These are phyloP conservation scores for Fusarium concolor DNA, from an alignment of 2,329 filamentous ascomycete genomes.

Conservation along the genomic window DNA sequence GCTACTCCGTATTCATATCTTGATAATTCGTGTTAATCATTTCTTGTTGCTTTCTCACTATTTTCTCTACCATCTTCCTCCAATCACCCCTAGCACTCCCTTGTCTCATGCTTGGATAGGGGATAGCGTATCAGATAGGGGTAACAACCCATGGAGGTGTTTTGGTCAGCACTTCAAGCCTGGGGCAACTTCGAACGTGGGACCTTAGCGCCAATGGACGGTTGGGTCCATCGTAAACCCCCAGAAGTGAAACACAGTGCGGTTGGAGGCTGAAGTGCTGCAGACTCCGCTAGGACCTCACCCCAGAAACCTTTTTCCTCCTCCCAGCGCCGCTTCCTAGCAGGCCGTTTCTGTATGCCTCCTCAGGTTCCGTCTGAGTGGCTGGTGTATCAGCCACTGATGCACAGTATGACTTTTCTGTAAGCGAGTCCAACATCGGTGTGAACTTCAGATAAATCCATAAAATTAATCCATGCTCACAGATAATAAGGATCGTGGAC, in stretches of 20 bases:
- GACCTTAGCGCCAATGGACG: conserved; percentile 29
- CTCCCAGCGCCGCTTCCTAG: conserved; percentile 9
- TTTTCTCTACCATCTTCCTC: conserved; percentile 15
- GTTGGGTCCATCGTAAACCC: conserved; percentile 17
- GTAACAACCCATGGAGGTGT: conserved; percentile 37
- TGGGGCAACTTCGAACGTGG: conserved; percentile 8
- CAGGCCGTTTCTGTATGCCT: conserved; percentile 18
- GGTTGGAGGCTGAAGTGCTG: conserved; percentile 17
- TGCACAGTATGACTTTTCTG: conserved; percentile 28
- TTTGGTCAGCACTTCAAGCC: conserved; percentile 22
- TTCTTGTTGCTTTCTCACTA: not conserved
- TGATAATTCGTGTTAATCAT: conserved; percentile 1
- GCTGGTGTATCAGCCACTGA: conserved; percentile 22
- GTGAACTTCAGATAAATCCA: conserved; percentile 4
- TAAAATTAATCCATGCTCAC: conserved; percentile 15
- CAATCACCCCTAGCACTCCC: conserved; percentile 39
- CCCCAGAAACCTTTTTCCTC: conserved; percentile 18
- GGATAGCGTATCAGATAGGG: conserved; percentile 41
- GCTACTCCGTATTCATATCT: conserved; percentile 2
- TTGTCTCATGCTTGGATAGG: conserved; percentile 39
- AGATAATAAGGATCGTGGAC: conserved; percentile 5
- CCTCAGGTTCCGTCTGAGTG: conserved; percentile 15
- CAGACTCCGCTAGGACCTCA: conserved; percentile 9
- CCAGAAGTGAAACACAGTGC: conserved; percentile 38
- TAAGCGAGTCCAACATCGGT: conserved; percentile 5